phyloP scores from a whole-genome alignment of 148 eudicot genomes.

The Pouteria glomerata region DNA sequence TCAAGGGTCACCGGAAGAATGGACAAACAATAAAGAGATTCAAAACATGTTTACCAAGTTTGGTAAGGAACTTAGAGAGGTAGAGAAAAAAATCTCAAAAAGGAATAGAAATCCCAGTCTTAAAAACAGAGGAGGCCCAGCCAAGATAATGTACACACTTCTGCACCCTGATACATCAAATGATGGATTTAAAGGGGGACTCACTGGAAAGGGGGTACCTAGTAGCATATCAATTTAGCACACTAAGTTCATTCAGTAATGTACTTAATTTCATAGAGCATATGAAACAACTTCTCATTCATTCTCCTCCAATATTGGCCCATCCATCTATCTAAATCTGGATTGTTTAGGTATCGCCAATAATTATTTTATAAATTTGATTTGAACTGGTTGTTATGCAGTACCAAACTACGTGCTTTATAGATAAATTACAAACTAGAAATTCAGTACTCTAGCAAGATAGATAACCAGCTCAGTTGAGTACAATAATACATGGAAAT shows the following conservation, averaged over 20 bases:
- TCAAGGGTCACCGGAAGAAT: background rate
- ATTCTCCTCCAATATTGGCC: too few relatives aligned
- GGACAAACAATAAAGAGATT: constrained; percentile 6
- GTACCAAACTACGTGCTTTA: background rate
- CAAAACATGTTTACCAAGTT: background rate
- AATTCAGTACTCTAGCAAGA: background rate
- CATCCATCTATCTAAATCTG: background rate
- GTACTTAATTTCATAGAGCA: too few relatives aligned
- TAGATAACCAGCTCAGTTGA: background rate
- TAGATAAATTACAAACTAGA: background rate
- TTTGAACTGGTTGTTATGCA: background rate
- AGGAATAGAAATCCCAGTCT: constrained; percentile 5
- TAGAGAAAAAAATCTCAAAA: constrained; percentile 2
- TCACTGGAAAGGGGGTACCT: constrained; percentile 21
- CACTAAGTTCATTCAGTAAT: too few relatives aligned
- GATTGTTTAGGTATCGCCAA: background rate
- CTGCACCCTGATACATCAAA: constrained; percentile 1
- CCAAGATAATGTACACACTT: constrained; percentile 10
- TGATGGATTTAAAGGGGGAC: background rate
- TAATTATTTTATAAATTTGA: background rate
- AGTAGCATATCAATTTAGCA: constrained; percentile 13
- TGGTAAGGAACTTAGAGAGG: background rate
- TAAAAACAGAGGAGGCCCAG: constrained; percentile 1
- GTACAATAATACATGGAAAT: background rate
- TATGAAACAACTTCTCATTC: too few relatives aligned